phyloP scores from a whole-genome alignment of 345 rosid genomes.

The Erucastrum elatum region DNA sequence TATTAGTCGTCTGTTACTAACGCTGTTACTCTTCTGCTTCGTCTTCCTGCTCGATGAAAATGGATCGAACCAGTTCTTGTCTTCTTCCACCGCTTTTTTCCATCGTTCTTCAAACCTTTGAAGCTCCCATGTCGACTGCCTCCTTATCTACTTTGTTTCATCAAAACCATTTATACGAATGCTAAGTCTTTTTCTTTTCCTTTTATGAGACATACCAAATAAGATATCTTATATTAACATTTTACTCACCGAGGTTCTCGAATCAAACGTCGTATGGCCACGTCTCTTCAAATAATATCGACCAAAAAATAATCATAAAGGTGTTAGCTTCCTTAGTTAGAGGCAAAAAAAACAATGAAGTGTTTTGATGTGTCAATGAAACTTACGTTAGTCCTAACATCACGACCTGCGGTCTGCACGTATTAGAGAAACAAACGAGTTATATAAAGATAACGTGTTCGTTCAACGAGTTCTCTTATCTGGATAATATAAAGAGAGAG shows the following conservation, averaged over 20 bases:
- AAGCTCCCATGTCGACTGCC: slow-evolving; percentile 93
- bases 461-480: neutral
- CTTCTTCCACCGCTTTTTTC: slow-evolving; percentile 69
- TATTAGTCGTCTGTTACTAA: slow-evolving; percentile 30
- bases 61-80: slow-evolving; percentile 76
- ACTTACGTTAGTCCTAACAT: neutral
- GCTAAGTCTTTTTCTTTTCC: neutral
- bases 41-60: slow-evolving; percentile 31
- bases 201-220: neutral
- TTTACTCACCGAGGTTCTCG: slow-evolving; percentile 64
- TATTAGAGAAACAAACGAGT: neutral
- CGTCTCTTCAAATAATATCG: slow-evolving; percentile 38
- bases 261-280: slow-evolving; percentile 43
- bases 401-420: neutral
- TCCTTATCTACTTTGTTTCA: slow-evolving; percentile 63
- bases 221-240: neutral
- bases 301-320: neutral
- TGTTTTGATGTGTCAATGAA: neutral
- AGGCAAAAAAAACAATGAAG: neutral
- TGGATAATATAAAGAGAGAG: neutral
- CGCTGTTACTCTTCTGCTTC: slow-evolving; percentile 31
- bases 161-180: neutral
- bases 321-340: slow-evolving; percentile 7
- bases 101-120: slow-evolving; percentile 69
- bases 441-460: neutral